Base-by-base conservation (phyloP, 2,329 filamentous ascomycete species). In the Purpureocillium lavendulum region DNA sequence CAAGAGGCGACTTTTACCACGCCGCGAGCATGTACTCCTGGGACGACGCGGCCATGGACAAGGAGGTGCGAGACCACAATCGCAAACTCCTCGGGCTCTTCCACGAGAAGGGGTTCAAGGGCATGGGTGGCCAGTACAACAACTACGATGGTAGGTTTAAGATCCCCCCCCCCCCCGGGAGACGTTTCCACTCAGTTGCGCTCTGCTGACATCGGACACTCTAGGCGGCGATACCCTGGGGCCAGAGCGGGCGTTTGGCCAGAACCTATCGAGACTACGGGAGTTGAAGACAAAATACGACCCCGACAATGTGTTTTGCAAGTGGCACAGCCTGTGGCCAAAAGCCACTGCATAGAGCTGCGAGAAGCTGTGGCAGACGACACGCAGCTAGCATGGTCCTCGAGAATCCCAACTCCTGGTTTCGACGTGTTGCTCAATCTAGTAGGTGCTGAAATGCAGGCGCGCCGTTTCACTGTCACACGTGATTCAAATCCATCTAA, bases 1-100 rank as follows among this genome's bases (percentile, higher is more conserved):
- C 65, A 43, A 59, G 69, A 4, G 66, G 64, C 7, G 49, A 50
- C 6, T 65, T 66, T 30, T 66, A 66, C 44, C 68, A 72, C 35
- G 61, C 62, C 2, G 53, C 65, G 38, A 56, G 65, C 2, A 48
- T 51, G 6, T 55, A 66, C 24, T 56, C 59, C 10, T 71, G 69
- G 68, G 56, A 57, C 2, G 57, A 65, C 30, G 30, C 50, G 4
- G 49, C 44, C 7, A 56, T 61, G 16, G 68, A 71, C 42, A 26
- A 28, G 1, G 51, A 57, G 9, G 55, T 65, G 15, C 56, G 64
- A 0, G 47, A 50, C 3, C 66, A 65, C 49, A 67, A 66, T 14
- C 50, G 64, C 3, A 49, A 52, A 10, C 35, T 67, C 7, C 54
- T 48, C 31, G 41, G 32, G 4, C 40, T 46, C 28, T 50, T 60